Base-by-base conservation (phyloP, 441 rosid genomes). In the Lepidium campestre region DNA sequence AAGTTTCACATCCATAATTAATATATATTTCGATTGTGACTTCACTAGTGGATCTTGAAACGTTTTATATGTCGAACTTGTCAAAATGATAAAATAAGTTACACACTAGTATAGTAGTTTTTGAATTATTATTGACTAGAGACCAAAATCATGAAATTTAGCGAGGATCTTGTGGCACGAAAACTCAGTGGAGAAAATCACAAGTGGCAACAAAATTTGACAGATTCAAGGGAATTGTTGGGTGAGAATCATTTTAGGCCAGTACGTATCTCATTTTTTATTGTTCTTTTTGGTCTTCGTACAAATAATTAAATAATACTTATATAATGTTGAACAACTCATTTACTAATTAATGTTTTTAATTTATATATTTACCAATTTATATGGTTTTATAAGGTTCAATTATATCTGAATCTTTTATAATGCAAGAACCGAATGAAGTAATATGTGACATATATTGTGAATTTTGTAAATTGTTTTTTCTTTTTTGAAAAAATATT, bases 81-180 rank as follows among this genome's bases (percentile, higher is more conserved):
- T 36, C 13, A 58, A 46, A 15, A 57, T 36, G 13, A 35, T 17
- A 3, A 29, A 36, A 29, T 4, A 20, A 29, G 1, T 34, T 56
- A 34, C 6, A 35, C 40, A 14, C 9, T 10, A 5, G 50, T 9
- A n/a, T n/a, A 11, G 9, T 29, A 6, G 32, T 29, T 31, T 64
- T 3, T 22, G 36, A 11, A 29, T 31, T 52, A 29, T 20, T 35
- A 3, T 11, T 55, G 52, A 23, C 32, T 9, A 65, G 55, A 41
- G 56, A 72, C 66, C 67, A 58, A 72, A 65, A 65, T 65, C 76
- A 72, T 65, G 76, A 65, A 65, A n/a, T 50, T 58, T 65, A 50
- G 67, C 35, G 57, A 56, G 17, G 56, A 65, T 72, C 48, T 49
- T 25, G 40, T 72, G 62, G 56, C 67, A 65, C 57, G 15, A 29